Evolutionary conservation across 306 rosid genomes (phyloP).

Genomic region (Cucurbita pepo): DNA sequence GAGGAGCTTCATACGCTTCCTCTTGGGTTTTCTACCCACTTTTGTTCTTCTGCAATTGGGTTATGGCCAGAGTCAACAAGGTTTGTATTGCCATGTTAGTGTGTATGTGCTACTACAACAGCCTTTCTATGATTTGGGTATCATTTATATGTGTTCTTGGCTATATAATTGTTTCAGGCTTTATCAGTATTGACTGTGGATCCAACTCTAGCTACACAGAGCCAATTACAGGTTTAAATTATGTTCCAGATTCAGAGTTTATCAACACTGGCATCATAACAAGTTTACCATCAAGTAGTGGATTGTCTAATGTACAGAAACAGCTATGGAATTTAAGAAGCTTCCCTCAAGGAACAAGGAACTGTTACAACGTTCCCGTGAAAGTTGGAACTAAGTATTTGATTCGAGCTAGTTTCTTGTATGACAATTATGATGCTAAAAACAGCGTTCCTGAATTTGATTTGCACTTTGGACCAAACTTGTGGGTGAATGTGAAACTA

Average conservation of each 20-base stretch:
- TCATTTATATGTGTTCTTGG: background rate
- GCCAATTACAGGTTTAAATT: background rate
- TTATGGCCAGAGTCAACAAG: conserved; percentile 19
- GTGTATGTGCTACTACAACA: background rate
- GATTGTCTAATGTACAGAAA: background rate
- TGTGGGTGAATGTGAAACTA: background rate
- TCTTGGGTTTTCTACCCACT: background rate
- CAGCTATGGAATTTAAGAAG: background rate
- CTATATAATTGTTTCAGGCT: background rate
- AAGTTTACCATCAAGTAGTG: background rate
- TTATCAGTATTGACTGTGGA: background rate
- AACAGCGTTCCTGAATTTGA: background rate
- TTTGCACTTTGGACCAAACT: background rate
- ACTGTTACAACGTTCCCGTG: background rate
- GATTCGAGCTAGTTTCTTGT: background rate
- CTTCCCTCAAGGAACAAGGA: background rate
- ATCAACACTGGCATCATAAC: background rate
- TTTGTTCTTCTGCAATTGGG: conserved; percentile 4
- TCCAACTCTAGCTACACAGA: background rate
- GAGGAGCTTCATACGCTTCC: background rate
- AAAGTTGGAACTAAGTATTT: background rate
- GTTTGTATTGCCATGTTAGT: background rate
- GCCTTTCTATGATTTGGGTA: background rate
- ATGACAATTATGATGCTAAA: background rate
- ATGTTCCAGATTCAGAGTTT: background rate